phyloP scores from a whole-genome alignment of 805 yeast species.

The Suhomyces emberorum region DNA sequence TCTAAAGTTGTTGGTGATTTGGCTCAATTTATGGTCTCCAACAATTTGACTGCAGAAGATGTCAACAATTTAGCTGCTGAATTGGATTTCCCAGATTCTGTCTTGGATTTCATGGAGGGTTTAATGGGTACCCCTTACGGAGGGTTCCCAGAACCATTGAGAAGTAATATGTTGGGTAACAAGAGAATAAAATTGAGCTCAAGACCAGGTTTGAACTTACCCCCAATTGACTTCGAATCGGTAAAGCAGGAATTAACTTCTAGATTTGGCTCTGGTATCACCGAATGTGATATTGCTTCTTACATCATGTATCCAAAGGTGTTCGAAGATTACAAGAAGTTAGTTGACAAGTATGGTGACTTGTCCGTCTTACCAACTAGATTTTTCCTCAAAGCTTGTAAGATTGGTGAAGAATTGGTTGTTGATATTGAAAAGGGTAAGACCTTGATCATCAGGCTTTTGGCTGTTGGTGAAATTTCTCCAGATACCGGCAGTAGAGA shows the following conservation, averaged over 20 bases:
- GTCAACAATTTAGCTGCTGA: slow-evolving; percentile 83
- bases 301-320: slow-evolving; percentile 98
- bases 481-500: slow-evolving; percentile 87
- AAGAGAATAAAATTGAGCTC: slow-evolving; percentile 85
- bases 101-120: slow-evolving; percentile 97
- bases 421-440: slow-evolving; percentile 95
- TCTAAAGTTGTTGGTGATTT: slow-evolving; percentile 99
- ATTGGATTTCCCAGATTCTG: slow-evolving; percentile 98
- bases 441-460: slow-evolving; percentile 81
- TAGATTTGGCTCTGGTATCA: slow-evolving; percentile 69
- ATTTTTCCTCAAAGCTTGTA: slow-evolving; percentile 83
- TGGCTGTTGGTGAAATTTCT: slow-evolving; percentile 89
- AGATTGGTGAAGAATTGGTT: slow-evolving; percentile 80
- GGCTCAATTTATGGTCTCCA: slow-evolving; percentile 99
- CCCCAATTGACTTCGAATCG: slow-evolving; percentile 74
- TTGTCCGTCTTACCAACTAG: slow-evolving; percentile 91
- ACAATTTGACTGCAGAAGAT: slow-evolving; percentile 82
- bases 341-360: slow-evolving; percentile 80
- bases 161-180: slow-evolving; percentile 85
- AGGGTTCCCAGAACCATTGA: slow-evolving; percentile 99
- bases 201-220: slow-evolving; percentile 90
- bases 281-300: slow-evolving; percentile 89
- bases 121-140: slow-evolving; percentile 99
- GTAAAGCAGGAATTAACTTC: slow-evolving; percentile 70
- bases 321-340: slow-evolving; percentile 79